phyloP scores from a whole-genome alignment of 371 early-diverging fungal genomes.

The Rhizopus sp. region DNA sequence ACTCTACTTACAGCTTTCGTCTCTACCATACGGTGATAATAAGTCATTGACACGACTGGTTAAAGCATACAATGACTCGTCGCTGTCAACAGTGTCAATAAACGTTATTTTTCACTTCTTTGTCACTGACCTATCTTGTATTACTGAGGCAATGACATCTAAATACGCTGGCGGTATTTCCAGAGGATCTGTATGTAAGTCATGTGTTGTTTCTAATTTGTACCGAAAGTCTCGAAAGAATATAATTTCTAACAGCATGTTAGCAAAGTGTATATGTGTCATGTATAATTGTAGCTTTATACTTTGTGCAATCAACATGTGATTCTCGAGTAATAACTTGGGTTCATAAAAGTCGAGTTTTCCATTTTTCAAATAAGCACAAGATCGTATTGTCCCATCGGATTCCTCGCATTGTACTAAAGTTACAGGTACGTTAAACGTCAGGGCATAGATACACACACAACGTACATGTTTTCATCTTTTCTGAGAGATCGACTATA shows the following conservation, averaged over 20 bases:
- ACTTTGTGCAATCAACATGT: constrained; percentile 26
- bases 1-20: constrained; percentile 32
- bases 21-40: constrained; percentile 40
- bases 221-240: constrained; percentile 32
- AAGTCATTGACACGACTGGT: constrained; percentile 35
- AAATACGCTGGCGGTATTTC: constrained; percentile 29
- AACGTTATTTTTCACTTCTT: too few relatives aligned
- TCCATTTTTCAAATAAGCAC: constrained; percentile 38
- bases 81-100: constrained; percentile 17
- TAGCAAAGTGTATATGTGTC: too few relatives aligned
- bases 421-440: background rate
- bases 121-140: constrained; percentile 38
- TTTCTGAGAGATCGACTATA: constrained; percentile 8
- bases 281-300: background rate
- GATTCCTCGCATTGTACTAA: background rate
- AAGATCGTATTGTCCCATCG: constrained; percentile 7
- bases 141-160: constrained; percentile 32
- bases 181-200: constrained; percentile 3
- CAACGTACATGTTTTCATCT: constrained; percentile 13
- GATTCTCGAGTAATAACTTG: constrained; percentile 41
- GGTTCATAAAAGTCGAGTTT: constrained; percentile 35
- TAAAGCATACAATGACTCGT: constrained; percentile 31
- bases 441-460: background rate
- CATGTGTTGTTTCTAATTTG: constrained; percentile 15
- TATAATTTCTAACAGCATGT: constrained; percentile 27